These are phyloP conservation scores for Fusarium tupiense DNA, from an alignment of 2,329 filamentous ascomycete species.

Conservation along the genomic window DNA sequence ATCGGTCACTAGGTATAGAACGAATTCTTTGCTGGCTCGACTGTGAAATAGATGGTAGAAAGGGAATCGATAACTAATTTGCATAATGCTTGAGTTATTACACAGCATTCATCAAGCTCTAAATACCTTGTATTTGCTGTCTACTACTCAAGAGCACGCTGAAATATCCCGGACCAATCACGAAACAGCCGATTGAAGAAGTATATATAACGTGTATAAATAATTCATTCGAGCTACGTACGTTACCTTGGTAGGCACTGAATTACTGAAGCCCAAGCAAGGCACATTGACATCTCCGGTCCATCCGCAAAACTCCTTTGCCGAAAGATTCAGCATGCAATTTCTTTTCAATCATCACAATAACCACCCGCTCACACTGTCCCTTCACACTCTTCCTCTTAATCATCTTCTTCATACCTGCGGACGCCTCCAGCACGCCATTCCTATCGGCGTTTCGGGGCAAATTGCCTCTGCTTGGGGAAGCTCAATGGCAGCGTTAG, in stretches of 20 bases:
- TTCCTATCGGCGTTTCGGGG: slow-evolving; percentile 40
- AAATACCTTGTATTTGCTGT: background rate
- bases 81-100: background rate
- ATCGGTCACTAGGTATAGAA: background rate
- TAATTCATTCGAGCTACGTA: background rate
- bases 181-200: background rate
- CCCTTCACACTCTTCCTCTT: background rate
- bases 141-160: background rate
- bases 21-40: background rate
- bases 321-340: slow-evolving; percentile 35
- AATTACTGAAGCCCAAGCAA: background rate
- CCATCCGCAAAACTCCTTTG: slow-evolving; percentile 28
- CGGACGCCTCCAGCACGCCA: background rate
- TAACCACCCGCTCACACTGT: background rate
- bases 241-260: background rate
- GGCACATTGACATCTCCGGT: background rate
- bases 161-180: background rate
- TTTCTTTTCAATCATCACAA: slow-evolving; percentile 25
- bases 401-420: background rate
- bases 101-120: background rate
- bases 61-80: background rate
- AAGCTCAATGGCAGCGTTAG: slow-evolving; percentile 84
- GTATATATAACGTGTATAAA: background rate
- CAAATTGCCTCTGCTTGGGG: slow-evolving; percentile 67
- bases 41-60: background rate